These are phyloP conservation scores for Cymbopogon flexuosus DNA, from an alignment of 202 grass and related monocot species.

Conservation along the genomic window DNA sequence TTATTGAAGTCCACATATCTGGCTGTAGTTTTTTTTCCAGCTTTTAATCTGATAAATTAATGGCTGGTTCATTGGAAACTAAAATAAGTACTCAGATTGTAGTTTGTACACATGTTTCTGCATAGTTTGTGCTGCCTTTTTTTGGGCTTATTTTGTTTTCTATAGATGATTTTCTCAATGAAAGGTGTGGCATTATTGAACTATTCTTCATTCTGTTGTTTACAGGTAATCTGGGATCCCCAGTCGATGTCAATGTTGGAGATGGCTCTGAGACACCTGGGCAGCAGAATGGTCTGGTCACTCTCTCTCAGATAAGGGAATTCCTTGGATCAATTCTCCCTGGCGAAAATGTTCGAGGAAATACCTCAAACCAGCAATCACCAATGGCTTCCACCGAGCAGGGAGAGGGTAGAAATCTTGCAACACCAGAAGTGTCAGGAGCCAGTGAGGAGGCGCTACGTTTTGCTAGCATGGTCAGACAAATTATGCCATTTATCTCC, in stretches of 20 bases:
- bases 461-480: constrained; percentile 67
- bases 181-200: constrained; percentile 21
- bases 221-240: constrained; percentile 34
- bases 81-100: background rate
- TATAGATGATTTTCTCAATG: background rate
- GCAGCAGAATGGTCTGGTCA: constrained; percentile 36
- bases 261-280: constrained; percentile 36
- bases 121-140: constrained; percentile 1
- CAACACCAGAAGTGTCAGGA: constrained; percentile 34
- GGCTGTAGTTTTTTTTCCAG: background rate
- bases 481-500: constrained; percentile 89
- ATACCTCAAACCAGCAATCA: constrained; percentile 38
- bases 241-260: constrained; percentile 7
- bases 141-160: constrained; percentile 1
- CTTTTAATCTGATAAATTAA: background rate
- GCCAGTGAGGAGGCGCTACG: constrained; percentile 60
- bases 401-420: constrained; percentile 30
- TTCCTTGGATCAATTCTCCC: constrained; percentile 48
- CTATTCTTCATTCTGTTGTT: constrained; percentile 20
- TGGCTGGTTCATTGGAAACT: background rate
- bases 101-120: background rate
- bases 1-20: background rate
- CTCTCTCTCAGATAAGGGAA: constrained; percentile 51
- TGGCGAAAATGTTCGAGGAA: constrained; percentile 37
- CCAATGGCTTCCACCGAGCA: constrained; percentile 38